Evolutionary conservation across 257 asterid species (phyloP), one percentile per base, ranked within the genome.

Genomic region (Cinchona pubescens): DNA sequence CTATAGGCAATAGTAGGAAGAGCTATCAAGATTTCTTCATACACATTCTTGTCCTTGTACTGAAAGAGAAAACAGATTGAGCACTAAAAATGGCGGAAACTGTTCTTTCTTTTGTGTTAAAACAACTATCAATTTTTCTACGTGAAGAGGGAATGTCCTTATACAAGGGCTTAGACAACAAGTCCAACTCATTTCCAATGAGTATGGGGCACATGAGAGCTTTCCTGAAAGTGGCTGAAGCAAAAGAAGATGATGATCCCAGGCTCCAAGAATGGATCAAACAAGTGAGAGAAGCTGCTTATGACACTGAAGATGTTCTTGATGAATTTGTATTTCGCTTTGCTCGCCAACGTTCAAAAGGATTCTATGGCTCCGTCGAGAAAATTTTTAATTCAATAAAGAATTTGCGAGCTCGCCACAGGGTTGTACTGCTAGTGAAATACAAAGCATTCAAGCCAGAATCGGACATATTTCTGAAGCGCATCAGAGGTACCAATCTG

Each of bases 261-360:
- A 59, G 21, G 49, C 48, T 72, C 35, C 15, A 27, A 48, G 49
- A 16, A 48, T 75, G 79, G 83, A 63, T 75, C 23, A 62, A 56
- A n/a, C 77, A 75, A n/a, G n/a, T n/a, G n/a, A 53, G 77, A 2
- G 53, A 67, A 38, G 51, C 32, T n/a, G 79, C 83, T 6, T 69
- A 74, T 1, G 79, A 79, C 65, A 51, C 55, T 8, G 76, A 79
- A 29, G 79, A 79, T 60, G 46, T 76, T 56, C 38, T 79, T 16
- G 82, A 75, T 51, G 72, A 71, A 25, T 79, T 75, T 49, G 55
- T 18, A 2, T 23, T 68, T 16, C 37, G 38, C 6, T 67, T 66
- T 7, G 55, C 56, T 42, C 29, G 48, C n/a, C 56, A 15, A 3
- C 53, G 49, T 4, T 12, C 6, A 18, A 3, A 14, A 9, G 46